Base-by-base conservation (phyloP, 371 early-diverging fungal species). In the Actinomortierella ambigua region DNA sequence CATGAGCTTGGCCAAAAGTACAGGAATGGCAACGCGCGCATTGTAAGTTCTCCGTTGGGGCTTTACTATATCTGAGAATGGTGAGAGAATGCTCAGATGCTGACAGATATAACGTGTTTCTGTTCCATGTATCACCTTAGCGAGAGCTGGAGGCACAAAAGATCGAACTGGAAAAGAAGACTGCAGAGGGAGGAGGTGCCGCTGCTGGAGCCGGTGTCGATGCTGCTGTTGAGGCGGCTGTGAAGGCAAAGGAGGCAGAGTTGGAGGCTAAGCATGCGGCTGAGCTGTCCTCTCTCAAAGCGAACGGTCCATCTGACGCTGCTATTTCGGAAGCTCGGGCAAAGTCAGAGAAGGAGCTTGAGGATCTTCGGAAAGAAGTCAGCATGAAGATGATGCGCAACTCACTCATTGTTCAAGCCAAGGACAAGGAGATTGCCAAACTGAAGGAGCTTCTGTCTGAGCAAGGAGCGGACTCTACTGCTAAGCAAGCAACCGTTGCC, bases 311-410 rank as follows among this genome's bases (percentile, higher is more conserved):
- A 23, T 46, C 52, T 2, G 47, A 58, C 15, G 44, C 53, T 1
- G 28, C 65, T 2, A 34, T 54, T 2, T n/a, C 56, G 20, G 62
- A 59, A 11, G 41, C 41, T 3, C 15, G 47, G 14, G 57, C 57
- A 5, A 62, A 63, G 18, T 29, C 54, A 4, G 63, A 59, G 0
- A 49, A 61, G 15, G 51, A 43, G 61, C 52, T 68, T 23, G 64
- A 56, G n/a, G 61, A 54, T 20, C 39, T 39, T 23, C 22, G n/a
- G n/a, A 41, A 65, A 60, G 52, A 75, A 59, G 46, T 59, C 61
- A 55, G 51, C 9, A 67, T 67, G 53, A 54, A 34, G n/a, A 62
- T 78, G 59, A 60, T 68, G 69, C 69, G 69, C 17, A 46, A 59
- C 11, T 27, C 48, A 42, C 57, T 69, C 22, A 58, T 55, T 53